Conservation (phyloP, 345 rosid genomes). For the Pistacia integerrima region DNA sequence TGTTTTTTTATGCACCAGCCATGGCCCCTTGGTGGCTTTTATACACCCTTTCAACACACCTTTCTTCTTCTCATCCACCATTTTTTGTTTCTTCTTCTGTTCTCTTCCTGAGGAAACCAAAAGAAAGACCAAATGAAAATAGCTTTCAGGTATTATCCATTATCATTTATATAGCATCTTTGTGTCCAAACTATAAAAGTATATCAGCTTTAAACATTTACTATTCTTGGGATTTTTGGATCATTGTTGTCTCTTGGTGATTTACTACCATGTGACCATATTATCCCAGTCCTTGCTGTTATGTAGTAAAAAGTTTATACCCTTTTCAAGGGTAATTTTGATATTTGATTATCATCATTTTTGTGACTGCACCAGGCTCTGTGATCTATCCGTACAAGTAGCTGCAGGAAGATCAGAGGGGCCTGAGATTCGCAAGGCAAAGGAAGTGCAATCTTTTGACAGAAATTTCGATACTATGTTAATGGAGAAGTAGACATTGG, state of each 20-base stretch:
- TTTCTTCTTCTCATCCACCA: conserved; percentile 21
- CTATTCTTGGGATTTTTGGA: not conserved
- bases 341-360: not conserved
- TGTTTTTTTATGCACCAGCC: conserved; percentile 37
- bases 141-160: not conserved
- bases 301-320: not conserved
- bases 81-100: not conserved
- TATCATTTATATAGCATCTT: too few relatives aligned
- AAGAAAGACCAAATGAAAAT: not conserved
- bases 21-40: conserved; percentile 41
- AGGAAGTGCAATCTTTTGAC: conserved; percentile 8
- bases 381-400: not conserved
- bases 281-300: not conserved
- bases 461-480: not conserved
- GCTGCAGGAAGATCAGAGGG: not conserved
- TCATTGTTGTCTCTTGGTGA: not conserved
- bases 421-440: not conserved
- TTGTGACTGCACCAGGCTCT: not conserved
- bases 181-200: too few relatives aligned
- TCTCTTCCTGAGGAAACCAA: not conserved
- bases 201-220: not conserved
- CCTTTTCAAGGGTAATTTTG: not conserved
- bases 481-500: not conserved
- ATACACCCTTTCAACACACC: conserved; percentile 31
- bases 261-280: not conserved